phyloP scores from a whole-genome alignment of 2,329 filamentous ascomycete genomes.

The Epicoccum sorghinum region DNA sequence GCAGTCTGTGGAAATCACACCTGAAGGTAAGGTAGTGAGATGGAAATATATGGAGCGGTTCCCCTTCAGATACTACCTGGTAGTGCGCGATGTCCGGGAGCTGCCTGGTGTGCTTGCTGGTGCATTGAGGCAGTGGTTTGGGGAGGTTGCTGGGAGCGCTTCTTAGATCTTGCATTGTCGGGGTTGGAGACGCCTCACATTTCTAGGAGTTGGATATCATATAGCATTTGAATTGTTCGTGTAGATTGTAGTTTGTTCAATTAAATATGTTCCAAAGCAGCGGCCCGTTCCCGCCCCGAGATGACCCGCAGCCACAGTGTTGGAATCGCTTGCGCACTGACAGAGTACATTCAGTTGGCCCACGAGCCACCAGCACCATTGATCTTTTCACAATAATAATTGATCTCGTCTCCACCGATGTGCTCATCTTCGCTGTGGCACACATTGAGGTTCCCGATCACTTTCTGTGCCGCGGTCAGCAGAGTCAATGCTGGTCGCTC shows the following conservation, averaged over 20 bases:
- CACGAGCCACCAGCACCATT: constrained; percentile 24
- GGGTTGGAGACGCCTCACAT: neutral
- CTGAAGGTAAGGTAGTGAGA: constrained; percentile 74
- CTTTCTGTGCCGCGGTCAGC: constrained; percentile 8
- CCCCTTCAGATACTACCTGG: constrained; percentile 95
- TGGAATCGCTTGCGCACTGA: too few species aligned
- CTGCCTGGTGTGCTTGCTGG: constrained; percentile 86
- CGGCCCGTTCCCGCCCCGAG: neutral
- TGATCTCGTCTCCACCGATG: constrained; percentile 38
- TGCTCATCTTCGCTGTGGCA: constrained; percentile 32
- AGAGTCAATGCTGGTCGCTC: neutral
- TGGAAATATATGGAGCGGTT: constrained; percentile 94
- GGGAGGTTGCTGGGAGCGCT: constrained; percentile 63
- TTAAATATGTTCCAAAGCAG: too few species aligned
- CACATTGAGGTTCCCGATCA: constrained; percentile 25
- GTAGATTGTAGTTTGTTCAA: too few species aligned
- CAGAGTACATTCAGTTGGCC: constrained; percentile 7
- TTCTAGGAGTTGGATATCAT: neutral
- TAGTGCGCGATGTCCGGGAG: constrained; percentile 90
- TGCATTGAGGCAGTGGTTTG: constrained; percentile 94
- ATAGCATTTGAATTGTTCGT: neutral
- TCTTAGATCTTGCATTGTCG: constrained; percentile 12
- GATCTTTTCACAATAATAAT: constrained; percentile 32
- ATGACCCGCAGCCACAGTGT: neutral
- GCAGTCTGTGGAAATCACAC: constrained; percentile 82